Evolutionary conservation across 139 green algal genomes (phyloP), one percentile per base, ranked within the genome.

Genomic region (Coelastrella sp.): DNA sequence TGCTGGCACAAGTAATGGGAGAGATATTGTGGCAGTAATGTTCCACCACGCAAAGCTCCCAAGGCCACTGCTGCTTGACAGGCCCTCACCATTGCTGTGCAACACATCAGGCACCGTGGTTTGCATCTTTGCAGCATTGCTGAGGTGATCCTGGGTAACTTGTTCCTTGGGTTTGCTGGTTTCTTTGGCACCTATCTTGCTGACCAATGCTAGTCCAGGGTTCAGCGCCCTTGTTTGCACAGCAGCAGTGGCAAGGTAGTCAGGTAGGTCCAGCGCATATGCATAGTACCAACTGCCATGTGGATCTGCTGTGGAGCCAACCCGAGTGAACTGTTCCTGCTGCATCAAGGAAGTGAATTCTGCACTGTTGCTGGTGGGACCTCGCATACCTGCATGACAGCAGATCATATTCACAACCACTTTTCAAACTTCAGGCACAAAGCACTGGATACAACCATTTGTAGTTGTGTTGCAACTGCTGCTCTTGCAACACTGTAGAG

Each of bases 211-310:
- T 11, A 71, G 51, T 4, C 75, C 75, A 27, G 75, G 75, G 23
- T n/a, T 71, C 2, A 82, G 0, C 23, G 43, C 53, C 23, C 37
- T 64, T 19, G 41, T 40, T 7, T 82, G 75, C 15, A 35, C 37
- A 25, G 25, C 27, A 17, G 66, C 0, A 4, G 53, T 69, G 35
- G 37, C n/a, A 0, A 82, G 51, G 53, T 82, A 82, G 15, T 38
- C 75, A n/a, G 51, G 21, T 13, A 45, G 19, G 35, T 32, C 32
- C n/a, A 30, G 35, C 53, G 32, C 32, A 6, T 3, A 25, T 48
- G 40, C 27, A 50, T 23, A 82, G 35, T 57, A 60, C 75, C 75
- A 82, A 3, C 6, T 69, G 75, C 75, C 75, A 27, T 71, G 75
- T 1, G 51, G 9, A n/a, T 82, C 53, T 23, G 27, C 75, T 30